phyloP scores from a whole-genome alignment of 179 eudicot species.

The Actinidia chinensis region DNA sequence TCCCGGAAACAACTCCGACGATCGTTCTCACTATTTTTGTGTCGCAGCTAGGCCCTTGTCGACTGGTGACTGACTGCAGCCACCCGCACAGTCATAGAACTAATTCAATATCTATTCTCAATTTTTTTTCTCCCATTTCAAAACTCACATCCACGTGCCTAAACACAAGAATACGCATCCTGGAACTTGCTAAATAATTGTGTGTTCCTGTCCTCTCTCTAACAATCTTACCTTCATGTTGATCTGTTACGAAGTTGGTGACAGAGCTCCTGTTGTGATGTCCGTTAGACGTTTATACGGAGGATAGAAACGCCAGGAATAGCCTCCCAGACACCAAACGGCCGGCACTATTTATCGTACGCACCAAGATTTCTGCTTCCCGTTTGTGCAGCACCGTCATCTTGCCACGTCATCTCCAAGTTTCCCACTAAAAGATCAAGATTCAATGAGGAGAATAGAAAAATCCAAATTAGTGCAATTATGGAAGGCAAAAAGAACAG shows the following conservation, averaged over 20 bases:
- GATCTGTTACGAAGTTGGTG: constrained; percentile 28
- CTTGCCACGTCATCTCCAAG: constrained; percentile 2
- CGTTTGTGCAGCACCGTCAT: neutral
- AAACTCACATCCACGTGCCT: too few relatives aligned
- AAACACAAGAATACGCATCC: neutral
- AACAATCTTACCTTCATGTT: neutral
- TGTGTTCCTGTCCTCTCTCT: neutral
- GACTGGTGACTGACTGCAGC: too few relatives aligned
- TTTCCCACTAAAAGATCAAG: too few relatives aligned
- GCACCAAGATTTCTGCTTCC: neutral
- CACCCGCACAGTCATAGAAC: neutral
- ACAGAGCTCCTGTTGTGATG: constrained; percentile 42
- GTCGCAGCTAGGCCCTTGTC: too few relatives aligned
- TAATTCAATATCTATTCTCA: neutral
- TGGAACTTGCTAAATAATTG: neutral
- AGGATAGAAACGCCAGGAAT: neutral
- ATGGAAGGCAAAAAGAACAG: neutral
- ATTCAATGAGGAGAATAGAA: neutral
- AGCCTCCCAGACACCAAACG: neutral
- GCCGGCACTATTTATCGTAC: neutral
- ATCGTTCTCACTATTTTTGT: too few relatives aligned
- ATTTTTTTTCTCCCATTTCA: too few relatives aligned
- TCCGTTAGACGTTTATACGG: constrained; percentile 30
- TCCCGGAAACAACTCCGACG: too few relatives aligned
- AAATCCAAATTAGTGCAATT: neutral